phyloP scores from a whole-genome alignment of 345 rosid genomes.

The Gossypioides kirkii region DNA sequence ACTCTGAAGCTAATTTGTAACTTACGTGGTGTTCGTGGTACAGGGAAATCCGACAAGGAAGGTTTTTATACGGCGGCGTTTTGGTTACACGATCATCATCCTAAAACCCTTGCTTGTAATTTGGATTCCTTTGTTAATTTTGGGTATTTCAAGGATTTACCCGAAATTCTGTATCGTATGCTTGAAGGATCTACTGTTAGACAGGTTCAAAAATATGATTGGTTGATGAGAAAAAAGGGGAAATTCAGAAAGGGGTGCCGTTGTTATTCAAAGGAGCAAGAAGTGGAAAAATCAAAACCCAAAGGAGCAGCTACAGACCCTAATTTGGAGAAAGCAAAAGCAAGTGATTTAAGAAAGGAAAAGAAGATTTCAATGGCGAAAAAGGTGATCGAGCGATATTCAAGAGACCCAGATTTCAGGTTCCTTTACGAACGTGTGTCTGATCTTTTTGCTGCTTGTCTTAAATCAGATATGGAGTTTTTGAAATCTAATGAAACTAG shows the following conservation, averaged over 20 bases:
- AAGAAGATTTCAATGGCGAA: slow-evolving; percentile 38
- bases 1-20: slow-evolving; percentile 33
- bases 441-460: not conserved
- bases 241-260: not conserved
- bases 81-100: slow-evolving; percentile 56
- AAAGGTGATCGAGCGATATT: slow-evolving; percentile 25
- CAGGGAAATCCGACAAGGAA: slow-evolving; percentile 57
- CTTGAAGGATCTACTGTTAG: slow-evolving; percentile 19
- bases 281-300: not conserved
- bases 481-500: not conserved
- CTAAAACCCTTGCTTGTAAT: slow-evolving; percentile 21
- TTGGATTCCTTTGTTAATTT: slow-evolving; percentile 31
- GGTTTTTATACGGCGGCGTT: slow-evolving; percentile 18
- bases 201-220: not conserved
- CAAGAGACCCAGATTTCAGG: not conserved
- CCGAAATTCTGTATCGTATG: slow-evolving; percentile 54
- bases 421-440: not conserved
- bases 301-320: slow-evolving; percentile 14
- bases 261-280: not conserved
- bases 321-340: slow-evolving; percentile 34
- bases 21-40: slow-evolving; percentile 64
- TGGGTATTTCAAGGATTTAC: slow-evolving; percentile 64
- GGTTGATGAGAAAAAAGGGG: not conserved
- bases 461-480: not conserved
- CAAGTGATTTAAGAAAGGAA: slow-evolving; percentile 33